Conservation (phyloP, 2,329 filamentous ascomycete species). For the Colletotrichum lini region DNA sequence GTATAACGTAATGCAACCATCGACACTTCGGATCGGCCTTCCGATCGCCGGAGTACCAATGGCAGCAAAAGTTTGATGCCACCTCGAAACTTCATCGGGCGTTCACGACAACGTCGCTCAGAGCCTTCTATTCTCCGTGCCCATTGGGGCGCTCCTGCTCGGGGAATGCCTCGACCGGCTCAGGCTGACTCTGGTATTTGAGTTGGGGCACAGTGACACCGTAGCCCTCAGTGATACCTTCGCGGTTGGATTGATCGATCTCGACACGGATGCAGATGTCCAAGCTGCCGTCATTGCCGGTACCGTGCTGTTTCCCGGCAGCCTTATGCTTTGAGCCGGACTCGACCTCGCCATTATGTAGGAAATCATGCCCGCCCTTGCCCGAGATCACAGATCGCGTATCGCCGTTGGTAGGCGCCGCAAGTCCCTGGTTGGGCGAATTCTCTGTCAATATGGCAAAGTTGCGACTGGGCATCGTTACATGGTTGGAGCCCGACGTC, state of each 20-base stretch:
- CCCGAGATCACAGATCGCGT: conserved; percentile 52
- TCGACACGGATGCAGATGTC: conserved; percentile 92
- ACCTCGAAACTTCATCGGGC: background rate
- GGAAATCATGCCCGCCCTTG: conserved; percentile 77
- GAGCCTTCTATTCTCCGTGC: conserved; percentile 24
- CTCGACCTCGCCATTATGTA: conserved; percentile 82
- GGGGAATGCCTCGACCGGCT: conserved; percentile 42
- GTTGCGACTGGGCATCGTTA: conserved; percentile 93
- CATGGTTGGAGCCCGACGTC: conserved; percentile 81
- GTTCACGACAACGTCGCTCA: background rate
- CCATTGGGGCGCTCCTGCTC: conserved; percentile 31
- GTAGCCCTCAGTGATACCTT: conserved; percentile 86
- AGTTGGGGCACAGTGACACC: conserved; percentile 88
- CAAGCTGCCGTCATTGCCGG: conserved; percentile 72
- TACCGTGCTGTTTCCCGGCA: conserved; percentile 70
- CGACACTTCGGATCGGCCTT: conserved; percentile 16
- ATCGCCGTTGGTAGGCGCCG: conserved; percentile 43
- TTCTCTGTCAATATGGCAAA: conserved; percentile 94
- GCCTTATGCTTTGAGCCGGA: conserved; percentile 86
- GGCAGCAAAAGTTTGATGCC: background rate
- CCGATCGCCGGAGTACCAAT: conserved; percentile 9
- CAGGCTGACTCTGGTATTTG: conserved; percentile 52
- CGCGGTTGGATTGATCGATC: conserved; percentile 84
- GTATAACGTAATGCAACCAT: conserved; percentile 38
- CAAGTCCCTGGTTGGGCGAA: conserved; percentile 68